phyloP scores from a whole-genome alignment of 495 filamentous ascomycete genomes.

The Trichoderma parareesei region DNA sequence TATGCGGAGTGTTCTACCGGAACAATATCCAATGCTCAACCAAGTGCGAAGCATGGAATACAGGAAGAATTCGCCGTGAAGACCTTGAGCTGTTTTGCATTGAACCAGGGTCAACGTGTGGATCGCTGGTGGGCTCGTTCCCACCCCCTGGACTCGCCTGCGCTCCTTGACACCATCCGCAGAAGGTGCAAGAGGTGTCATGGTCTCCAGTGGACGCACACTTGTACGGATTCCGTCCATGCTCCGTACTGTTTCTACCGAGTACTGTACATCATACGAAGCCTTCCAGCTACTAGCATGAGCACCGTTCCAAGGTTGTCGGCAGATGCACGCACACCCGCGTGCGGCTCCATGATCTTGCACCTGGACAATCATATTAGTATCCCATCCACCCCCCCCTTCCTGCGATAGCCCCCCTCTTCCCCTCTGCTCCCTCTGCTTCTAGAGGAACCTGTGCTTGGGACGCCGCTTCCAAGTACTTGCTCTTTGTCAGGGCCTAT shows the following conservation, averaged over 20 bases:
- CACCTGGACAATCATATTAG: constrained; percentile 1
- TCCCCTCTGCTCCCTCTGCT: neutral
- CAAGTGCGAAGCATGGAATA: too few species aligned
- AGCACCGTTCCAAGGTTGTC: neutral
- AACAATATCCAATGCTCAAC: too few species aligned
- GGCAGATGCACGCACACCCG: neutral
- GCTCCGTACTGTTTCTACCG: neutral
- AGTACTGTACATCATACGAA: neutral
- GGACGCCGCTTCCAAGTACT: constrained; percentile 7
- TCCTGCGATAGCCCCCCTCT: neutral
- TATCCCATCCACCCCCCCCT: constrained; percentile 1
- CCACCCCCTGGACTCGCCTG: constrained; percentile 4
- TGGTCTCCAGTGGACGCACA: constrained; percentile 3
- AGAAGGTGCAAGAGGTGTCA: neutral
- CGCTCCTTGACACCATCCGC: constrained; percentile 2
- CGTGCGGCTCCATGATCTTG: constrained; percentile 2
- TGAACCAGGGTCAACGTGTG: constrained; percentile 2
- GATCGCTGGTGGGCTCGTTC: neutral
- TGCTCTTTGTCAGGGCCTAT: neutral
- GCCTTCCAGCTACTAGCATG: neutral
- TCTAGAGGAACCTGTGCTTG: neutral
- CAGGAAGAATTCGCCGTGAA: too few species aligned
- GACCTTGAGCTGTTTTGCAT: constrained; percentile 6
- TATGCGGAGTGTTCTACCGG: neutral
- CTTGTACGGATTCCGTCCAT: too few species aligned